Evolutionary conservation across 164 flowering plant species (phyloP), one percentile per base, ranked within the genome.

Genomic region (Dillenia turbinata): DNA sequence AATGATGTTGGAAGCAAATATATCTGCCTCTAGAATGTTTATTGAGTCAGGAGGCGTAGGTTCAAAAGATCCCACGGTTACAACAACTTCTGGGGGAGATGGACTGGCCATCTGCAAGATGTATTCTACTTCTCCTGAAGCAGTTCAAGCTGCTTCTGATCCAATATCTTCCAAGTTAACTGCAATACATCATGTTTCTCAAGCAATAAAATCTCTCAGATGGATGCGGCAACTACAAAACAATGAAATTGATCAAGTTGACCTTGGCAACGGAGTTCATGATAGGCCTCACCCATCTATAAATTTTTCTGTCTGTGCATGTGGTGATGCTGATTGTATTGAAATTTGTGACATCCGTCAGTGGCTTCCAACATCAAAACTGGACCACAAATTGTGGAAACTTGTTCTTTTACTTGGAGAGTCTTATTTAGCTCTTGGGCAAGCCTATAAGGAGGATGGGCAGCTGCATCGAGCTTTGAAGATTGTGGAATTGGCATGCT

Each of bases 111-210:
- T 81, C 26, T 71, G 75, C 49, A 64, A 76, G 49, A 60, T 67
- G 54, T 64, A 84, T 45, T 60, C 76, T 59, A 12, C 72, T 44
- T 43, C 80, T 17, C 50, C 77, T 19, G 75, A 65, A 52, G 58
- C 77, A 22, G 77, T 81, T 59, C 78, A 84, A 66, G 72, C 83
- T 56, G 79, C 81, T 55, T 66, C 82, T 69, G 93, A 89, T 79
- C 95, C 96, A 47, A 77, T 90, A 61, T 83, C 92, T 59, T 79
- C 97, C 16, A 94, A 84, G 69, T 76, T 94, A 56, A 88, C 95
- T 77, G 99, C 96, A n/a, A 74, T 94, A 61, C 99, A 94, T 71
- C 99, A 94, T 76, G 89, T 91, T 66, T 91, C 96, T 66, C 96
- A 87, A 75, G 99, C 99, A 59, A 94, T 94, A 45, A 91, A 94